Evolutionary conservation across 441 rosid genomes (phyloP).

Genomic region (Arabidopsis lyrata): DNA sequence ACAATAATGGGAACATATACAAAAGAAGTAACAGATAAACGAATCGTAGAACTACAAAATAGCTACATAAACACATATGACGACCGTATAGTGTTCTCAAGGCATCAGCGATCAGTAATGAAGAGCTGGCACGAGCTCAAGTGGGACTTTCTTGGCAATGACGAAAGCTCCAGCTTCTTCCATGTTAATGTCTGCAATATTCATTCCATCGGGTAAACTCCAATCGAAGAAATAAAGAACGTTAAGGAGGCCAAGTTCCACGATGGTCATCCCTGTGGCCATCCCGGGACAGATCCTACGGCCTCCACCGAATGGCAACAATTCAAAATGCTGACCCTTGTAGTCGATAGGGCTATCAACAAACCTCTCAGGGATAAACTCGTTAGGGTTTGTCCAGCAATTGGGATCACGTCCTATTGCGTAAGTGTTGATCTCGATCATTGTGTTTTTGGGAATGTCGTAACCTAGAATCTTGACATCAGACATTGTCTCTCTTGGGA

Average conservation of each 20-base stretch:
- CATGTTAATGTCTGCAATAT: conserved; percentile 22
- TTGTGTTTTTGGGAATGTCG: conserved; percentile 40
- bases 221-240: conserved; percentile 39
- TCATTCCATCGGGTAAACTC: conserved; percentile 38
- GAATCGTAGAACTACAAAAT: neutral
- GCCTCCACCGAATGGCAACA: conserved; percentile 44
- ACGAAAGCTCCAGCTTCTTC: conserved; percentile 39
- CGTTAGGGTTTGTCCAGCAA: conserved; percentile 41
- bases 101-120: conserved; percentile 13
- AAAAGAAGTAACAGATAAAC: conserved; percentile 9
- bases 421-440: conserved; percentile 43
- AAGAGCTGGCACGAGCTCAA: conserved; percentile 36
- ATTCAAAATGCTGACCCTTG: conserved; percentile 41
- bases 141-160: conserved; percentile 34
- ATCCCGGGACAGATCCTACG: conserved; percentile 44
- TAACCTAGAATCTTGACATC: conserved; percentile 42
- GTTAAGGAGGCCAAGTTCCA: conserved; percentile 30
- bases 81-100: neutral
- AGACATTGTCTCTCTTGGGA: conserved; percentile 40
- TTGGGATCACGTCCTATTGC: conserved; percentile 47
- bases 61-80: neutral
- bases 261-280: conserved; percentile 19
- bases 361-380: conserved; percentile 44
- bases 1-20: neutral
- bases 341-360: conserved; percentile 33